Evolutionary conservation across 768 basidiomycete species (phyloP).

Genomic region (Favolaschia claudopus): DNA sequence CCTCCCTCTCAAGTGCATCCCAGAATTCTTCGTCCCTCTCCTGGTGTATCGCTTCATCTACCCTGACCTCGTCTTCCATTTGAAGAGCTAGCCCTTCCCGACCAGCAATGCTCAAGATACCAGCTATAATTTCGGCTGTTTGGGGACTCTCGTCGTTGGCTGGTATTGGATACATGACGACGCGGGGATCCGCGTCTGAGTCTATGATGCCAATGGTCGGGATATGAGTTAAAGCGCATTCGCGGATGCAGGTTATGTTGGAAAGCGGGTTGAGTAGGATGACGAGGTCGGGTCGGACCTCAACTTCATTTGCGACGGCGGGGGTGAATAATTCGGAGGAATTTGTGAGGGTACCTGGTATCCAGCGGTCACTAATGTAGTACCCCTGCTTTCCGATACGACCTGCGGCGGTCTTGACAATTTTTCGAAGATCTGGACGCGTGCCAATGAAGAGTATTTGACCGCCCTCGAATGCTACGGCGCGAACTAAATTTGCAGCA

Average conservation of each 20-base stretch:
- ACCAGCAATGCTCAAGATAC: conserved; percentile 89
- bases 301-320: conserved; percentile 57
- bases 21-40: conserved; percentile 17
- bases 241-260: conserved; percentile 86
- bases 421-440: conserved; percentile 75
- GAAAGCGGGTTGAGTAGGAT: conserved; percentile 90
- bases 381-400: conserved; percentile 84
- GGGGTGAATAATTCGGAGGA: conserved; percentile 74
- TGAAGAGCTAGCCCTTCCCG: conserved; percentile 70
- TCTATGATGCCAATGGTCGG: conserved; percentile 96
- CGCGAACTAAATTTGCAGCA: conserved; percentile 86
- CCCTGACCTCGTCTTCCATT: conserved; percentile 39
- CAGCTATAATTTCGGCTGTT: conserved; percentile 89
- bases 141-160: conserved; percentile 96
- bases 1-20: conserved; percentile 13
- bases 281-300: conserved; percentile 84
- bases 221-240: conserved; percentile 88
- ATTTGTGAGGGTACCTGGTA: conserved; percentile 96
- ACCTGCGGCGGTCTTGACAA: conserved; percentile 80
- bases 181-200: conserved; percentile 93
- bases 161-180: conserved; percentile 98
- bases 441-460: conserved; percentile 92
- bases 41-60: conserved; percentile 34
- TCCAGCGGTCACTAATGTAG: conserved; percentile 88
- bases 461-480: conserved; percentile 82